These are phyloP conservation scores for Mortierella sp. DNA, from an alignment of 371 early-diverging fungal genomes.

Conservation along the genomic window DNA sequence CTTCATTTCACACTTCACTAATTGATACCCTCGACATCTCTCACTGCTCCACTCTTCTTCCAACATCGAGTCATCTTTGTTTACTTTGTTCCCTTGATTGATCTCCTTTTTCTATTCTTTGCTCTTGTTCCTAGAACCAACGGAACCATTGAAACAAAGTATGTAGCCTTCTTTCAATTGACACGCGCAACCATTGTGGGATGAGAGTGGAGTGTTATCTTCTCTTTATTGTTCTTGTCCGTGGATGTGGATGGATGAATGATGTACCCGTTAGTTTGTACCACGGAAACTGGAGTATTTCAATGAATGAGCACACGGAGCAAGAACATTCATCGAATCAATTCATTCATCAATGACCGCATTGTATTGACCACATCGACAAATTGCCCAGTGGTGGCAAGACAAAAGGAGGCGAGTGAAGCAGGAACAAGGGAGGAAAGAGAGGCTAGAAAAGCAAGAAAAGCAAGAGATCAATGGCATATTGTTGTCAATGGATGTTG, in stretches of 20 bases:
- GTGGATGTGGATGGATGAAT: background rate
- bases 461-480: background rate
- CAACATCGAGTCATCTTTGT: background rate
- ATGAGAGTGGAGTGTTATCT: background rate
- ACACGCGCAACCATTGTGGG: background rate
- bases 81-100: background rate
- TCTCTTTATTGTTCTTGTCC: background rate
- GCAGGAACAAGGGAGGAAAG: no score
- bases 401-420: no score
- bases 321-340: background rate
- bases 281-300: background rate
- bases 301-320: background rate
- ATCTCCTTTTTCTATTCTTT: background rate
- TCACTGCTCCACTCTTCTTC: background rate
- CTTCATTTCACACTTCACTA: background rate
- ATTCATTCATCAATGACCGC: no score
- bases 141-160: background rate
- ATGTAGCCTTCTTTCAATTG: background rate
- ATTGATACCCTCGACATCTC: background rate
- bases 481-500: no score
- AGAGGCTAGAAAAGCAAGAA: background rate
- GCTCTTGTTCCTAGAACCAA: constrained; percentile 12
- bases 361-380: no score
- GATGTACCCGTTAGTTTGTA: background rate
- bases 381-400: no score